These are phyloP conservation scores for Kazachstania kunashirensis DNA, from an alignment of 805 yeast genomes.

Conservation along the genomic window DNA sequence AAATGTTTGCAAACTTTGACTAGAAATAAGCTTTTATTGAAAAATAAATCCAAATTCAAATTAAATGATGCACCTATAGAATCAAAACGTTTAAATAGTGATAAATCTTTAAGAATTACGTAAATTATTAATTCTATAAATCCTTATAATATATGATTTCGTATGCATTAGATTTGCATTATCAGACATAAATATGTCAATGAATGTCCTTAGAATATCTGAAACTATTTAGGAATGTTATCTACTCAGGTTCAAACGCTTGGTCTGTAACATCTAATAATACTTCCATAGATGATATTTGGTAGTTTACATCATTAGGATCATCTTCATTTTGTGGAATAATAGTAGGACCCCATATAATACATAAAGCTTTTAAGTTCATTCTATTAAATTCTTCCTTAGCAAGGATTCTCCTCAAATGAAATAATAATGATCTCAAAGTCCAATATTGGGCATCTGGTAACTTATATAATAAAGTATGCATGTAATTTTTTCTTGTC, in stretches of 20 bases:
- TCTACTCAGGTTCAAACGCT: conserved; percentile 54
- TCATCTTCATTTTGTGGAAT: conserved; percentile 59
- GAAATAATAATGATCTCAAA: conserved; percentile 73
- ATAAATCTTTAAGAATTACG: too few species aligned
- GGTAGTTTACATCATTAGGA: conserved; percentile 64
- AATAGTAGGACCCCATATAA: conserved; percentile 91
- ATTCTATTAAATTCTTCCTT: conserved; percentile 62
- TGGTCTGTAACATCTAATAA: conserved; percentile 75
- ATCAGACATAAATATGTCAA: too few species aligned
- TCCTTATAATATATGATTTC: too few species aligned
- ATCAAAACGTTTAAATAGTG: too few species aligned
- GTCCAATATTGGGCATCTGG: conserved; percentile 97
- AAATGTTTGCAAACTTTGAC: conserved; percentile 6
- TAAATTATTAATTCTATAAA: too few species aligned
- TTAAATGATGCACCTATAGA: not conserved
- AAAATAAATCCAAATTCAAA: not conserved
- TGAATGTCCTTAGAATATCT: not conserved
- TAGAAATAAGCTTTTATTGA: not conserved
- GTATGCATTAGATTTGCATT: too few species aligned
- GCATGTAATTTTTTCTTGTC: conserved; percentile 63
- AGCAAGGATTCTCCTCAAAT: conserved; percentile 62
- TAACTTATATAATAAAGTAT: conserved; percentile 75
- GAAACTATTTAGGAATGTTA: not conserved
- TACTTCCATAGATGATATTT: conserved; percentile 74
- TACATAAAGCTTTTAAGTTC: conserved; percentile 72